Base-by-base conservation (phyloP, 2,329 filamentous ascomycete genomes). In the Daldinia sp. region DNA sequence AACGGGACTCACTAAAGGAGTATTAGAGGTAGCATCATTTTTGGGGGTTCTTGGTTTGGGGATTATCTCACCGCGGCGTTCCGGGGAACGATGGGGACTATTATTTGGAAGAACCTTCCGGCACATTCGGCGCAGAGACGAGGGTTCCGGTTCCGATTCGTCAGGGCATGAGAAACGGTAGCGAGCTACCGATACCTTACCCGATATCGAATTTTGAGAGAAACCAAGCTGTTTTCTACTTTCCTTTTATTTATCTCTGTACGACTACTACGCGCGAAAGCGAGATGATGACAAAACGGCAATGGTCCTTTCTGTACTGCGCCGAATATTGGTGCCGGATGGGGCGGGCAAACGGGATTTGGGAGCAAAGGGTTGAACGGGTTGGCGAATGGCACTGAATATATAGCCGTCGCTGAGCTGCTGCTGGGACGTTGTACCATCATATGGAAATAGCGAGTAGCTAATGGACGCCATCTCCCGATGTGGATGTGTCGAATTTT, bases 11-110 rank as follows among this genome's bases (percentile, higher is more conserved):
- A 63, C 46, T 50, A 56, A 65, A 62, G 69, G 67, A 70, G 61
- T 68, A 72, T 63, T 33, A 70, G 67, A 72, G 69, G 67, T n/a
- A 65, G 53, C 44, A 63, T 63, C 37, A 60, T 65, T 61, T 64
- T 67, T 46, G 60, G 42, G 33, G 33, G 60, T 61, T 67, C 48
- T 65, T 46, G 64, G 42, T 63, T 63, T 61, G 67, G 55, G 44
- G 61, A 61, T 67, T 55, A 41, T 37, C 33, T 23, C 33, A 60
- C 60, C 44, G 48, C 57, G 69, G 69, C 69, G 67, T 72, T 72
- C 62, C 33, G 67, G 69, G 56, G 64, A 55, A 62, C 30, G 15
- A 51, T 55, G 33, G 39, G 60, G 57, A 23, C n/a, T 35, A 35
- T 35, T 35, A n/a, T 33, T 58, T 35, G 56, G 56, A 59, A 59